These are phyloP conservation scores for Alternaria dauci DNA, from an alignment of 2,329 filamentous ascomycete genomes.

Conservation along the genomic window DNA sequence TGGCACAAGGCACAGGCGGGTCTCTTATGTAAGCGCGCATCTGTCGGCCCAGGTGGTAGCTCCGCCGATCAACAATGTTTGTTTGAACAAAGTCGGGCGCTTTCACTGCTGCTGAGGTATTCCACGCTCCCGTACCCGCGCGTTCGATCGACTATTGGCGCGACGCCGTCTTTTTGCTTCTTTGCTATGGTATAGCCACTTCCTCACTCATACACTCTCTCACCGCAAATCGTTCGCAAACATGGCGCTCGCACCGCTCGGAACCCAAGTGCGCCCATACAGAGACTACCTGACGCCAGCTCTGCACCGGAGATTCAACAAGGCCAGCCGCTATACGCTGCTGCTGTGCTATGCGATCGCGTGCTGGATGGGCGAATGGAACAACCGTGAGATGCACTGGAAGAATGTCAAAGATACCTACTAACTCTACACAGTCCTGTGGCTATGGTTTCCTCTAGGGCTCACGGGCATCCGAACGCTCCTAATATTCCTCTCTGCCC, in stretches of 20 bases:
- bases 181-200: conserved; percentile 37
- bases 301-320: conserved; percentile 85
- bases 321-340: conserved; percentile 74
- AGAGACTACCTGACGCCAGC: conserved; percentile 91
- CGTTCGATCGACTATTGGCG: conserved; percentile 16
- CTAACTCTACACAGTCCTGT: conserved; percentile 68
- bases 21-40: conserved; percentile 24
- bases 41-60: conserved; percentile 24
- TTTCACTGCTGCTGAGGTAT: conserved; percentile 12
- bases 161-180: conserved; percentile 13
- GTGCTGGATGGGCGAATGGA: conserved; percentile 72
- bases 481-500: conserved; percentile 77
- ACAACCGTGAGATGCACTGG: conserved; percentile 63
- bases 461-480: conserved; percentile 76
- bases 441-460: conserved; percentile 87
- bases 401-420: not conserved
- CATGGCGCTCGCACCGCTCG: conserved; percentile 39
- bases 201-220: conserved; percentile 31
- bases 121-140: conserved; percentile 14
- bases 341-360: conserved; percentile 77
- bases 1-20: conserved; percentile 28
- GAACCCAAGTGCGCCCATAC: conserved; percentile 69
- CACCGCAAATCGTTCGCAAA: conserved; percentile 31
- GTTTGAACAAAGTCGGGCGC: conserved; percentile 35
- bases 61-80: conserved; percentile 32